Evolutionary conservation across 345 rosid species (phyloP), one percentile per base, ranked within the genome.

Genomic region (Excoecaria cochinchinensis): DNA sequence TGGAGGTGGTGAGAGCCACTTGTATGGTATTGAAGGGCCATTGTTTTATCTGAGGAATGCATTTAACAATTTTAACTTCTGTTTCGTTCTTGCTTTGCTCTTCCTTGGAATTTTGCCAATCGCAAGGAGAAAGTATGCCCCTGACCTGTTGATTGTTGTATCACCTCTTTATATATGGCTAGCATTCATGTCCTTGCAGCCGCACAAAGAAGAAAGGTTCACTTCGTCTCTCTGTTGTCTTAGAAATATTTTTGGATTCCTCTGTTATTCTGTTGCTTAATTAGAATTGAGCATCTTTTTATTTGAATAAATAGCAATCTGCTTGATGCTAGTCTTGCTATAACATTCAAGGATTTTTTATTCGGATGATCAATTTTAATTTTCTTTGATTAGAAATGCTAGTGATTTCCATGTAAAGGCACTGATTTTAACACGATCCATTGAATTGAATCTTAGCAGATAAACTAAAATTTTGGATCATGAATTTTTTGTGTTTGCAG

Each of bases 201-300:
- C 97, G 52, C 99, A 95, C 88, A 91, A 95, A 85, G 98, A 95
- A 89, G 98, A 95, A 87, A 93, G 98, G 99, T 95, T 71, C 38
- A 76, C 44, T 68, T 77, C 17, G 39, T 53, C 55, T 46, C 47
- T 14, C 31, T 42, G 5, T 68, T 31, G 36, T 69, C 46, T 36
- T 22, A 16, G 40, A 56, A 71, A 38, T n/a, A 17, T 22, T 67
- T 55, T 9, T 1, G n/a, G 31, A 47, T 44, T 39, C 25, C 40
- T 58, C 16, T 13, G 60, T 74, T 52, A 19, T 5, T 36, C 42
- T 46, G 8, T 14, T 13, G 10, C 21, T n/a, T 72, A 12, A 62
- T 31, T 53, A 44, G n/a, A 15, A 12, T 14, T 47, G 56, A 36
- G 9, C 36, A 48, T 67, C 24, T 40, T 40, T 57, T 22, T 62